Conservation (phyloP, 441 rosid species). For the Erodium texanum region DNA sequence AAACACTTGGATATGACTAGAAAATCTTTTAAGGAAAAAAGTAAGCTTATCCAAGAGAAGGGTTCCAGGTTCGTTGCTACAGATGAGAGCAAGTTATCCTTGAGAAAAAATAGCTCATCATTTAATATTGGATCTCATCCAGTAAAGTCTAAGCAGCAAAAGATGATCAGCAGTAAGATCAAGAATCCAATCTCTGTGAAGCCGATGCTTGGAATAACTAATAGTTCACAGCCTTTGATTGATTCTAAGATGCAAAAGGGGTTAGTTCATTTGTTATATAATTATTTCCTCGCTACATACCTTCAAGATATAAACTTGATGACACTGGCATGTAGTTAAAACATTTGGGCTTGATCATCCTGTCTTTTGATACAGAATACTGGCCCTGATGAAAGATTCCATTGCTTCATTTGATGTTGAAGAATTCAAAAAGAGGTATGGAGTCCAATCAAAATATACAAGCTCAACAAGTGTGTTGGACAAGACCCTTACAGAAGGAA, state of each 20-base stretch:
- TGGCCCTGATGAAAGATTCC: constrained; percentile 43
- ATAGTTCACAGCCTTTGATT: constrained; percentile 31
- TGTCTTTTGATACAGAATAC: constrained; percentile 39
- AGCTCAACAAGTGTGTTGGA: constrained; percentile 40
- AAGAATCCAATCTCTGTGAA: constrained; percentile 20
- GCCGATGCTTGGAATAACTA: constrained; percentile 26
- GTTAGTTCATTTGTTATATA: constrained; percentile 24
- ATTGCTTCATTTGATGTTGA: constrained; percentile 47
- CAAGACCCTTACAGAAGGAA: constrained; percentile 64
- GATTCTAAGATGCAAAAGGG: constrained; percentile 63
- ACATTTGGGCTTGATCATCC: constrained; percentile 7
- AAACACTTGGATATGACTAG: constrained; percentile 11
- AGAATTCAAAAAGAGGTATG: constrained; percentile 38
- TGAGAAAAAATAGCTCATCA: constrained; percentile 18
- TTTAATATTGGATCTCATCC: constrained; percentile 25
- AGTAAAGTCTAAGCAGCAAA: constrained; percentile 27
- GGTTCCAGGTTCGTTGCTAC: neutral
- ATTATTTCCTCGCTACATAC: neutral
- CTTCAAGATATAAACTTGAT: neutral
- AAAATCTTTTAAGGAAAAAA: constrained; percentile 17
- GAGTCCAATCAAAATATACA: constrained; percentile 44
- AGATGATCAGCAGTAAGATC: constrained; percentile 8
- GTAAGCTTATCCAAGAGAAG: constrained; percentile 7
- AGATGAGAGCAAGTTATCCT: constrained; percentile 6
- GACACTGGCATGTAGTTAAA: constrained; percentile 9